Evolutionary conservation across 2,329 filamentous ascomycete genomes (phyloP).

Genomic region (Capronia epimyces): DNA sequence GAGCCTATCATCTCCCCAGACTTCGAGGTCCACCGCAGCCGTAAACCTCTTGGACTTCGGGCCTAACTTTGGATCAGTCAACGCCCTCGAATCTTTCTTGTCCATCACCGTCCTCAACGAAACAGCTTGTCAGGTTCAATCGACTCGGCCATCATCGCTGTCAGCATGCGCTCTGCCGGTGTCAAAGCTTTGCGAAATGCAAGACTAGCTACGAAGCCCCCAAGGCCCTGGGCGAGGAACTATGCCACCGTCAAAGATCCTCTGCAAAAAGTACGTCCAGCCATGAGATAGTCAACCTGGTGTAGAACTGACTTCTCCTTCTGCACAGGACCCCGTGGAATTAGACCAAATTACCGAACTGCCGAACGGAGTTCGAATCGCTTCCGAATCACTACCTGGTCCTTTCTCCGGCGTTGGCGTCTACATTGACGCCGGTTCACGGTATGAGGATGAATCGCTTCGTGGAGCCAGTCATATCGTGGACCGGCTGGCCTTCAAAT

Average conservation of each 20-base stretch:
- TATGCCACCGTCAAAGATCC: constrained; percentile 27
- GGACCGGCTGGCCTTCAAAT: constrained; percentile 91
- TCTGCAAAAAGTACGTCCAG: constrained; percentile 22
- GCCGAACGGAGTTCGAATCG: constrained; percentile 86
- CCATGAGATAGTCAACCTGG: not conserved
- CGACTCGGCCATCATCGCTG: not conserved
- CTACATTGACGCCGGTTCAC: constrained; percentile 90
- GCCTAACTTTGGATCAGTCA: no score
- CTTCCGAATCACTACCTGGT: constrained; percentile 87
- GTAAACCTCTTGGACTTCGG: not conserved
- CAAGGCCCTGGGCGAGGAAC: constrained; percentile 15
- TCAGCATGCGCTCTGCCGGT: constrained; percentile 25
- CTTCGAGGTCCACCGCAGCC: constrained; percentile 3
- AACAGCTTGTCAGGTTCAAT: not conserved
- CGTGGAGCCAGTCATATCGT: constrained; percentile 93
- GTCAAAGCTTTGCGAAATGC: constrained; percentile 24
- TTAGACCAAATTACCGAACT: constrained; percentile 83
- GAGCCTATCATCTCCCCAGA: constrained; percentile 1
- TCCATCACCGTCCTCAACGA: not conserved
- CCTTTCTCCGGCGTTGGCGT: constrained; percentile 93
- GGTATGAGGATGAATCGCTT: constrained; percentile 80
- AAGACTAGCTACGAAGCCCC: constrained; percentile 10
- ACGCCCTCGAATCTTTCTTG: not conserved
- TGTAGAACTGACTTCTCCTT: not conserved
- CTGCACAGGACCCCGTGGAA: constrained; percentile 69